Conservation (phyloP, 2,329 filamentous ascomycete species). For the Fusarium sp. region DNA sequence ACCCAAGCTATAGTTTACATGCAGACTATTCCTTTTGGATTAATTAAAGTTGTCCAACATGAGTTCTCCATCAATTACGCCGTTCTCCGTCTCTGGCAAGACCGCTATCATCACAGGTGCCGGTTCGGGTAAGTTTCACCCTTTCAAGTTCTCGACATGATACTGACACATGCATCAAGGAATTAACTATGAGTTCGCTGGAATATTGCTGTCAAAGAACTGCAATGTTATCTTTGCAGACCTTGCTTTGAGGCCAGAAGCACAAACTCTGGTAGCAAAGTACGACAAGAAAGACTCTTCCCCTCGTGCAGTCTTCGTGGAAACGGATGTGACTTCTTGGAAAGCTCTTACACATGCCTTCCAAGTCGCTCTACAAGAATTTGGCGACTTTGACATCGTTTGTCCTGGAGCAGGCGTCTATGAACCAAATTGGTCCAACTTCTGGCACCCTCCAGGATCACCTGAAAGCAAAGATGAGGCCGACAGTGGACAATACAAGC, state of each 20-base stretch:
- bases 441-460: constrained; percentile 60
- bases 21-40: not conserved
- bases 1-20: fast-evolving
- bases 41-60: constrained; percentile 6
- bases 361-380: constrained; percentile 52
- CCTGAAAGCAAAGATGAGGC: constrained; percentile 51
- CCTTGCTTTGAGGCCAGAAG: constrained; percentile 59
- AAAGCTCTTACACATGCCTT: constrained; percentile 56
- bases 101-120: constrained; percentile 42
- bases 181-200: constrained; percentile 57
- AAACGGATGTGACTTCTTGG: constrained; percentile 63
- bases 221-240: constrained; percentile 65
- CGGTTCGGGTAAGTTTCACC: constrained; percentile 22
- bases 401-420: constrained; percentile 64
- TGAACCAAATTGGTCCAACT: constrained; percentile 61
- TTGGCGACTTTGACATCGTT: constrained; percentile 59
- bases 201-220: constrained; percentile 57
- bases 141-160: not conserved
- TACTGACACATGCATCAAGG: constrained; percentile 1
- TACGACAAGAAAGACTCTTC: constrained; percentile 36
- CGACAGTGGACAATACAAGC: constrained; percentile 52
- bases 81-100: constrained; percentile 44
- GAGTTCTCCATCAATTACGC: not conserved
- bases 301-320: constrained; percentile 58
- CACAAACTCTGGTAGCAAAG: constrained; percentile 52